Conservation (phyloP, 352 stramenopile genomes). For the Blastocystis sp. region DNA sequence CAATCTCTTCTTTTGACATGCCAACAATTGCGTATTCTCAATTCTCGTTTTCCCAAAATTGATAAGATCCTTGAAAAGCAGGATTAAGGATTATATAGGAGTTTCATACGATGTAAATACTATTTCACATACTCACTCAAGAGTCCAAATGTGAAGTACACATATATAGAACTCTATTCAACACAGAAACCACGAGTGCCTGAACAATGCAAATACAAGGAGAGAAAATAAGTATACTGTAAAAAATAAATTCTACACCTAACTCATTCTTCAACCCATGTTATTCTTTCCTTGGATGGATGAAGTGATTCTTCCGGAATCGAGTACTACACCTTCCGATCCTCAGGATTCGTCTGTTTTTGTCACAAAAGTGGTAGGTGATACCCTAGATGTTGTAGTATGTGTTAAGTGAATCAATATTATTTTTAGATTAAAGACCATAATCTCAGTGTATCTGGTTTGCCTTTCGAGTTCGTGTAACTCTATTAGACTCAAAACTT, state of each 20-base stretch:
- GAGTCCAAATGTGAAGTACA: too few species aligned
- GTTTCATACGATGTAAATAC: background rate
- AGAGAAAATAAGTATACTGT: too few species aligned
- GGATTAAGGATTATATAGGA: background rate
- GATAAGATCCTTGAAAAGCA: background rate
- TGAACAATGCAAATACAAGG: too few species aligned
- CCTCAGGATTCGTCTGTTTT: background rate
- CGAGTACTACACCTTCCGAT: background rate
- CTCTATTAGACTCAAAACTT: background rate
- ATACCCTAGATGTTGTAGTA: background rate
- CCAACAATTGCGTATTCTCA: background rate
- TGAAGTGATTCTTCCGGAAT: background rate
- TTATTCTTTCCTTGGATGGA: background rate
- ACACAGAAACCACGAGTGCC: too few species aligned
- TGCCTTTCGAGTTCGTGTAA: background rate
- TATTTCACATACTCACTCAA: too few species aligned
- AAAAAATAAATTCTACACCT: too few species aligned
- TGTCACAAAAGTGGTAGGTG: background rate
- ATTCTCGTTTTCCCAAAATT: background rate
- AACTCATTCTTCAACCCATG: too few species aligned
- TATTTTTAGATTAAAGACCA: background rate
- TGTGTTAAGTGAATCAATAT: background rate
- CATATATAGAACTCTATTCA: too few species aligned
- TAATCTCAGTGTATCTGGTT: background rate
- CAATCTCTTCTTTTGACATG: conserved; percentile 40